Conservation (phyloP, 2,329 filamentous ascomycete genomes). For the Sarocladiaceae sp. region DNA sequence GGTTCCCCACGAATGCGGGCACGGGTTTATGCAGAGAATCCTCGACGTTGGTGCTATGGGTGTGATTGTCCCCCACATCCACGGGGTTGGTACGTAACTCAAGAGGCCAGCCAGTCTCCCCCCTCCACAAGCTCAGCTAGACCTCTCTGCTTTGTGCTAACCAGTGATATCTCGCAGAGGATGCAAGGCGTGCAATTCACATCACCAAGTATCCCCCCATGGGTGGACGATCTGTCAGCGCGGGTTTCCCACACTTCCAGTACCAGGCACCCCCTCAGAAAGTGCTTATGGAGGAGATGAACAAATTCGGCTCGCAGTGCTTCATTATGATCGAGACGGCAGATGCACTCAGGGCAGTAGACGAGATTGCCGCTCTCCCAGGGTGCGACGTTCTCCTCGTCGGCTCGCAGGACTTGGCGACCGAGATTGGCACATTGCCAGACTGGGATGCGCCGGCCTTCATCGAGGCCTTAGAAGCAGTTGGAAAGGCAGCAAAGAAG, state of each 20-base stretch:
- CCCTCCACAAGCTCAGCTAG: not conserved
- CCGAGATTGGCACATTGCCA: conserved; percentile 18
- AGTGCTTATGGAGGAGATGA: conserved; percentile 15
- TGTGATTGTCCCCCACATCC: conserved; percentile 14
- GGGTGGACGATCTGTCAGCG: conserved; percentile 19
- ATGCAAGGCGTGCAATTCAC: conserved; percentile 15
- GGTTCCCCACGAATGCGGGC: conserved; percentile 22
- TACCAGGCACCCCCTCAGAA: conserved; percentile 10
- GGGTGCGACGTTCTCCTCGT: conserved; percentile 25
- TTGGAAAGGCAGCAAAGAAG: conserved; percentile 14
- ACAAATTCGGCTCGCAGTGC: conserved; percentile 17
- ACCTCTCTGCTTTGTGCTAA: too few relatives aligned
- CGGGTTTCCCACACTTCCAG: conserved; percentile 17
- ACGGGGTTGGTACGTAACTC: conserved; percentile 13
- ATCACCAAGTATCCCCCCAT: conserved; percentile 19
- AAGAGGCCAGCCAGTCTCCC: not conserved
- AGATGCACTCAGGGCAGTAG: conserved; percentile 18
- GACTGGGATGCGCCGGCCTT: conserved; percentile 16
- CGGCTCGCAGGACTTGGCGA: conserved; percentile 24
- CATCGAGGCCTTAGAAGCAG: conserved; percentile 11
- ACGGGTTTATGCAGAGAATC: conserved; percentile 23
- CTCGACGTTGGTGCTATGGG: conserved; percentile 25
- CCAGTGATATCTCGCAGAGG: too few relatives aligned
- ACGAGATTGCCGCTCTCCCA: conserved; percentile 23
- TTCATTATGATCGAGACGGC: conserved; percentile 22